Evolutionary conservation across 257 asterid species (phyloP).

Genomic region (Parsonsia alboflavescens): DNA sequence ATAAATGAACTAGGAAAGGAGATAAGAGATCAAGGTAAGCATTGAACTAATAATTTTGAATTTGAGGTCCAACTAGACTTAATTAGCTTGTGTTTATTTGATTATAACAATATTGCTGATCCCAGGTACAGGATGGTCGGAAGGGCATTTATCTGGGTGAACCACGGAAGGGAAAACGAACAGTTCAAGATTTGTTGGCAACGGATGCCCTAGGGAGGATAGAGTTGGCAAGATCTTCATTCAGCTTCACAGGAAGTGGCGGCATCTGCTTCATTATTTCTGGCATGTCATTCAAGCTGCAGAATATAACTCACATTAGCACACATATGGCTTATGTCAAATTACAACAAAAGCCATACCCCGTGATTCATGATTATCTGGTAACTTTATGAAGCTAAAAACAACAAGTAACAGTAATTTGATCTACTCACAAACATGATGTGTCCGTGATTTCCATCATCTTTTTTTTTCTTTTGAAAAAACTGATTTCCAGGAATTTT

Average conservation of each 20-base stretch:
- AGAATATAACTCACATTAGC: constrained; percentile 19
- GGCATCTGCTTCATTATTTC: constrained; percentile 81
- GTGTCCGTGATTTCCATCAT: no score
- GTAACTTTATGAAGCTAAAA: neutral
- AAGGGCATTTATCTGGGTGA: constrained; percentile 11
- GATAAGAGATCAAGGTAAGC: neutral
- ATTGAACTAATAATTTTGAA: constrained; percentile 18
- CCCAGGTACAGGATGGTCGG: constrained; percentile 12
- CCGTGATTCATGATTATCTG: neutral
- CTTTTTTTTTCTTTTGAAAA: no score
- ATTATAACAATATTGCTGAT: no score
- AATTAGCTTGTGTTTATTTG: constrained; percentile 27
- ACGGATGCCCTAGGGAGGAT: constrained; percentile 42
- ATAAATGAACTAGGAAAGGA: constrained; percentile 4
- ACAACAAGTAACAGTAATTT: neutral
- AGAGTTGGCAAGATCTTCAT: constrained; percentile 56
- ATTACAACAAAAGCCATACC: neutral
- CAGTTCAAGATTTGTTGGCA: constrained; percentile 36
- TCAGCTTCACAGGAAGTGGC: constrained; percentile 70
- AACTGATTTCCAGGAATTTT: neutral
- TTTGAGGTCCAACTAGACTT: constrained; percentile 14
- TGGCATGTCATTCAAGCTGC: constrained; percentile 61
- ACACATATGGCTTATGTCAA: neutral
- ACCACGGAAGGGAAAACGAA: constrained; percentile 1
- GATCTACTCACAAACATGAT: neutral